phyloP scores from a whole-genome alignment of 306 rosid genomes.

The Dryas alaskensis region DNA sequence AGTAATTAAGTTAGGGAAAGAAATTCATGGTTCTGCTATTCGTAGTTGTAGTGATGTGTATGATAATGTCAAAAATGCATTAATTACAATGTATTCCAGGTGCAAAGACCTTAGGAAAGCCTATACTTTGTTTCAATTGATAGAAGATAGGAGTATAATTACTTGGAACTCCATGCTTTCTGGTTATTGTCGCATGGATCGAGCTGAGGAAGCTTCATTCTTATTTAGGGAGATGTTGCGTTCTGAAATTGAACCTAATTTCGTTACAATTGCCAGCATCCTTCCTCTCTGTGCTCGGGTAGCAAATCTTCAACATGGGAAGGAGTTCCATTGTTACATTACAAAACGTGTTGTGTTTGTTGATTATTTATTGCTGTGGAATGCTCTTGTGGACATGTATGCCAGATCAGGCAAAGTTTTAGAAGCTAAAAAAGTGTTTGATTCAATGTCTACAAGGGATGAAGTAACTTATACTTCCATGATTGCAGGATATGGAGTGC shows the following conservation, averaged over 20 bases:
- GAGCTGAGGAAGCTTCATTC: constrained; percentile 61
- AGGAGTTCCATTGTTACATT: constrained; percentile 84
- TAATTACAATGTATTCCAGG: constrained; percentile 90
- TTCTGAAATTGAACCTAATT: constrained; percentile 59
- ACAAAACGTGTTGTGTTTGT: constrained; percentile 47
- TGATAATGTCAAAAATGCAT: constrained; percentile 57
- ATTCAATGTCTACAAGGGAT: constrained; percentile 61
- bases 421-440: constrained; percentile 71
- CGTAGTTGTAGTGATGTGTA: constrained; percentile 41
- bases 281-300: constrained; percentile 90
- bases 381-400: constrained; percentile 85
- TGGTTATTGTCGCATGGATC: constrained; percentile 63
- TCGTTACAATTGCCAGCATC: constrained; percentile 77
- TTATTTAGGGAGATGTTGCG: constrained; percentile 71
- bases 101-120: constrained; percentile 69
- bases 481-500: constrained; percentile 80
- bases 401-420: constrained; percentile 74
- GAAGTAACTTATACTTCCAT: constrained; percentile 81
- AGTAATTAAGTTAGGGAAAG: constrained; percentile 65
- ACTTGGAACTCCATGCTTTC: constrained; percentile 90
- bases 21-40: constrained; percentile 73
- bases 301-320: constrained; percentile 82
- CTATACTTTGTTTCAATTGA: constrained; percentile 45
- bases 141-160: constrained; percentile 49
- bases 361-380: constrained; percentile 60